phyloP scores from a whole-genome alignment of 257 asterid genomes.

The Nicotiana tomentosiformis region DNA sequence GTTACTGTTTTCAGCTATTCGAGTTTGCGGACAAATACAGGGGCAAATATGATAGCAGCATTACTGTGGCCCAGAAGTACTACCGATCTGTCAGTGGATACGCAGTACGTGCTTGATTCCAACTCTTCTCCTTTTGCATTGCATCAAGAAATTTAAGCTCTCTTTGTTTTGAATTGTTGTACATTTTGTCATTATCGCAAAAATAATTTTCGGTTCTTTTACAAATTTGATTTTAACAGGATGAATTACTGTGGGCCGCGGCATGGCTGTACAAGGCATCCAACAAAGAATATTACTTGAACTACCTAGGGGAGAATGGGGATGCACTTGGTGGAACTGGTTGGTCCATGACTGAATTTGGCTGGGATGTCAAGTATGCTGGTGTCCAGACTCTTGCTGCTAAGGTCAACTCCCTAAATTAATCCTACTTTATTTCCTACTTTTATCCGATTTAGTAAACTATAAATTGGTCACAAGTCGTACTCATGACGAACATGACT shows the following conservation, averaged over 20 bases:
- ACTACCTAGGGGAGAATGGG: constrained; percentile 72
- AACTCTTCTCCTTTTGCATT: background rate
- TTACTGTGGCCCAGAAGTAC: constrained; percentile 84
- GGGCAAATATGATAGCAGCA: constrained; percentile 93
- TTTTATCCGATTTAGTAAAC: background rate
- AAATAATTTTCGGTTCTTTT: too few species aligned
- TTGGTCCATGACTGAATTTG: constrained; percentile 95
- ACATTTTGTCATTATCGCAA: background rate
- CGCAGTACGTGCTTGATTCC: constrained; percentile 51
- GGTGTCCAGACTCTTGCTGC: constrained; percentile 92
- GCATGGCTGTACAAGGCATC: constrained; percentile 98
- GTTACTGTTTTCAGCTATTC: constrained; percentile 56
- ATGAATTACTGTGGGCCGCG: constrained; percentile 93
- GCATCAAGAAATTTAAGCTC: background rate
- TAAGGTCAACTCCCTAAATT: constrained; percentile 34
- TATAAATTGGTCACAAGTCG: background rate
- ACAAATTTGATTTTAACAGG: constrained; percentile 32
- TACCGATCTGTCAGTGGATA: constrained; percentile 97
- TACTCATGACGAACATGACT: background rate
- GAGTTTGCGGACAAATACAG: constrained; percentile 94
- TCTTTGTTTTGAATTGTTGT: background rate
- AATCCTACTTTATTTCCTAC: background rate
- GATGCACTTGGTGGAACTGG: constrained; percentile 90
- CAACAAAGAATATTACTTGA: constrained; percentile 55
- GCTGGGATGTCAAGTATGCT: constrained; percentile 97